phyloP scores from a whole-genome alignment of 306 rosid species.

The Carpinus viminea region DNA sequence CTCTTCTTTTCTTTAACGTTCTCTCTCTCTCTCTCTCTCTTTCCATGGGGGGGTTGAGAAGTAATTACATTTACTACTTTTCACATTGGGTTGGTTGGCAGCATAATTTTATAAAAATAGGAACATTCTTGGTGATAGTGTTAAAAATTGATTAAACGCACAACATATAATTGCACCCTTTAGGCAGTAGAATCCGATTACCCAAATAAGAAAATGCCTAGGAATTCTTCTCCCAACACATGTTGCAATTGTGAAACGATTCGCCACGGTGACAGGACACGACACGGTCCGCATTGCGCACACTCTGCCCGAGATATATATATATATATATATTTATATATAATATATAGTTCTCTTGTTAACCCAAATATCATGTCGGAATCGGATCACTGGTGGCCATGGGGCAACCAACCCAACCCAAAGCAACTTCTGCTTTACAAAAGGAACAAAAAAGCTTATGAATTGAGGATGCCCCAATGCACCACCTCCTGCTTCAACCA shows the following conservation, averaged over 20 bases:
- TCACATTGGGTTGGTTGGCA: neutral
- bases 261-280: constrained; percentile 40
- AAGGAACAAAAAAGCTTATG: no score
- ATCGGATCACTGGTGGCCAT: neutral
- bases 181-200: constrained; percentile 24
- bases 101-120: neutral
- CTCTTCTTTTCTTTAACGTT: no score
- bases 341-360: neutral
- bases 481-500: no score
- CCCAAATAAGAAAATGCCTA: constrained; percentile 20
- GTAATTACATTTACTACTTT: neutral
- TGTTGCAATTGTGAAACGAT: constrained; percentile 24
- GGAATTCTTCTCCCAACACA: constrained; percentile 19
- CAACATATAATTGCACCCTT: constrained; percentile 11
- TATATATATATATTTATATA: no score
- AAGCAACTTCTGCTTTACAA: no score
- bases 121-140: constrained; percentile 15
- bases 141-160: neutral
- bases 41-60: neutral
- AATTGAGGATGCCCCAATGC: no score
- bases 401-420: no score
- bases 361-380: neutral
- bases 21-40: neutral
- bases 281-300: constrained; percentile 29
- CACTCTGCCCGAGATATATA: constrained; percentile 14